Percentiles rank a stretch among this genome's conserved stretches.
Evolutionary conservation across 345 rosid genomes (phyloP).

Genomic region (Abelmoschus esculentus): DNA sequence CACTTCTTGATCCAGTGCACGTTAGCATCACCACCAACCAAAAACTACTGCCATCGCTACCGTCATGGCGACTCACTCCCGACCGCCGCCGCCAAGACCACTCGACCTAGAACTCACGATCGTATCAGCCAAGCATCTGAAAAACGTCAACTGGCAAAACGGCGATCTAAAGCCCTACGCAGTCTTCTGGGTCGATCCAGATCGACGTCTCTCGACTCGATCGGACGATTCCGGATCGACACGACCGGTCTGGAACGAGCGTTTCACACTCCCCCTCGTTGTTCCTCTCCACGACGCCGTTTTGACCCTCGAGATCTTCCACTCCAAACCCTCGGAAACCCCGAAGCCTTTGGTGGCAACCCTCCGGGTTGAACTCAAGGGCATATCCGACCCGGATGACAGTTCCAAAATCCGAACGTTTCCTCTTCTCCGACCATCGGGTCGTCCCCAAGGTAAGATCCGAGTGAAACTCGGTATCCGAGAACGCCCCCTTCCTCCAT

Average conservation of each 20-base stretch:
- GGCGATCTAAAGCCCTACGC: conserved; percentile 46
- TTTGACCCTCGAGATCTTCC: conserved; percentile 47
- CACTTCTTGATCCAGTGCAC: too few species aligned
- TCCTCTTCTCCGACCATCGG: conserved; percentile 41
- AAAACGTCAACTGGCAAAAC: conserved; percentile 55
- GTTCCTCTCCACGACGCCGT: not conserved
- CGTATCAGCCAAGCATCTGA: conserved; percentile 51
- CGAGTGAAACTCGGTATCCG: conserved; percentile 37
- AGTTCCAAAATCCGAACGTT: conserved; percentile 19
- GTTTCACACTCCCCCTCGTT: conserved; percentile 14
- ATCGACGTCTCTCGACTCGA: conserved; percentile 31
- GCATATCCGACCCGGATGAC: conserved; percentile 24
- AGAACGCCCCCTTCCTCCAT: conserved; percentile 29
- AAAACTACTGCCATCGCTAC: too few species aligned
- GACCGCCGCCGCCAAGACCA: not conserved
- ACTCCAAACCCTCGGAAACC: conserved; percentile 44
- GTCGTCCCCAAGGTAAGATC: conserved; percentile 59
- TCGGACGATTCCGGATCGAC: conserved; percentile 35
- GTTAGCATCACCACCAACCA: too few species aligned
- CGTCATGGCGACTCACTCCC: too few species aligned
- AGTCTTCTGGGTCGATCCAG: conserved; percentile 43
- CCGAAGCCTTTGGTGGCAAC: conserved; percentile 48
- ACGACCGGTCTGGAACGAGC: conserved; percentile 42
- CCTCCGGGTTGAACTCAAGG: conserved; percentile 28
- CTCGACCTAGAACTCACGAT: conserved; percentile 45